Percentiles rank a stretch among this genome's conserved stretches.
Evolutionary conservation across 2,329 filamentous ascomycete species (phyloP).

Genomic region (Helminthosporium solani): DNA sequence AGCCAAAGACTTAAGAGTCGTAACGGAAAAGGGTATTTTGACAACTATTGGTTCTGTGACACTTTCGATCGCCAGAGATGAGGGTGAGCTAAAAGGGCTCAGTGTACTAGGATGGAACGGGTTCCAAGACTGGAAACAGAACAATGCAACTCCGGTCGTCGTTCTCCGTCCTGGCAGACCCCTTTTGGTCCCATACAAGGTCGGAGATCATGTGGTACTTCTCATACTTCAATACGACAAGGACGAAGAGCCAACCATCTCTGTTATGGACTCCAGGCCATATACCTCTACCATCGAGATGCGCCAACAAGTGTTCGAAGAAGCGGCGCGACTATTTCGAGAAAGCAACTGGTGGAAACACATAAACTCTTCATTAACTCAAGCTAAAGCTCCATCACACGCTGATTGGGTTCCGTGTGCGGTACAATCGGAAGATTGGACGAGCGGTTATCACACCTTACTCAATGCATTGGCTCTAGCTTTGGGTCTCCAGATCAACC

Average conservation of each 20-base stretch:
- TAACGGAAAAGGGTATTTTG: no score
- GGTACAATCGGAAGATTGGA: conserved; percentile 3
- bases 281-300: not conserved
- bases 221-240: conserved; percentile 14
- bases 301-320: not conserved
- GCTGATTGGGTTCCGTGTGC: conserved; percentile 7
- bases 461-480: conserved; percentile 24
- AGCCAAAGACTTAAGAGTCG: no score
- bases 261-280: conserved; percentile 12
- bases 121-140: no score
- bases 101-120: not conserved
- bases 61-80: no score
- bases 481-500: conserved; percentile 18
- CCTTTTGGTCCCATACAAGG: conserved; percentile 5
- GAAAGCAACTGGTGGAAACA: not conserved
- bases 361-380: not conserved
- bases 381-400: not conserved
- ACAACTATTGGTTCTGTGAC: no score
- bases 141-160: not conserved
- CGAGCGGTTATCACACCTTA: conserved; percentile 19
- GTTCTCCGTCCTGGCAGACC: conserved; percentile 4
- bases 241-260: conserved; percentile 1
- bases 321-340: not conserved
- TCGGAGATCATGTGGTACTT: conserved; percentile 9
- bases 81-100: not conserved